Percentiles rank a stretch among this genome's conserved stretches.
These are phyloP conservation scores for Aureobasidium pullulans DNA, from an alignment of 2,329 filamentous ascomycete genomes.

Conservation along the genomic window DNA sequence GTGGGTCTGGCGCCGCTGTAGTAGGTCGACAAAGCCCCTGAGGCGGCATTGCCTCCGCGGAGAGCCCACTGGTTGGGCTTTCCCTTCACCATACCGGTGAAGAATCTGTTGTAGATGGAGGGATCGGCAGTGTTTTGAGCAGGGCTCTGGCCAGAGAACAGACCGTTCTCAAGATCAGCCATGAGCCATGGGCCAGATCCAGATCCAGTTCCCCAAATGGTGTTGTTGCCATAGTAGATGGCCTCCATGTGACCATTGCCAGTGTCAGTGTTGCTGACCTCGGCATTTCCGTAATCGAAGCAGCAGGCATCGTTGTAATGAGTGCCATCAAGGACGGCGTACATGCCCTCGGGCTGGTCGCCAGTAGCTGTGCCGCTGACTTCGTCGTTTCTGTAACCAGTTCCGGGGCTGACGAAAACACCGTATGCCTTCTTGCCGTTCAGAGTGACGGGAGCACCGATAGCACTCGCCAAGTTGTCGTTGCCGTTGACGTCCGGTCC, in stretches of 20 bases:
- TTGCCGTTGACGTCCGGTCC: slow-evolving; percentile 51
- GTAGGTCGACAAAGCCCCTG: slow-evolving; percentile 50
- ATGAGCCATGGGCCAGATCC: slow-evolving; percentile 60
- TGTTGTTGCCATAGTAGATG: slow-evolving; percentile 55
- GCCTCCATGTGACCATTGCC: slow-evolving; percentile 63
- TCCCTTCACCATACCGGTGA: slow-evolving; percentile 53
- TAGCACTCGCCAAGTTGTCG: slow-evolving; percentile 54
- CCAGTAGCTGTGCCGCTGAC: slow-evolving; percentile 47
- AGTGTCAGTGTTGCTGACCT: slow-evolving; percentile 35
- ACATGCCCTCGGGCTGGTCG: slow-evolving; percentile 53
- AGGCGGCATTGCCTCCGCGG: slow-evolving; percentile 49
- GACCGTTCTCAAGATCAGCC: slow-evolving; percentile 60
- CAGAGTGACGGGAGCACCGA: slow-evolving; percentile 53
- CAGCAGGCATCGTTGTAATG: slow-evolving; percentile 53
- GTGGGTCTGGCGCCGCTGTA: slow-evolving; percentile 51
- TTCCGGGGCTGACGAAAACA: slow-evolving; percentile 54
- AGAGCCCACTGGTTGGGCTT: slow-evolving; percentile 49
- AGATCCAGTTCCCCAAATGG: slow-evolving; percentile 48
- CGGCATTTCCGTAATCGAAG: slow-evolving; percentile 39
- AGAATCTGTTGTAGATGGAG: slow-evolving; percentile 47
- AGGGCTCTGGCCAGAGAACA: slow-evolving; percentile 50
- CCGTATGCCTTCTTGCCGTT: slow-evolving; percentile 52
- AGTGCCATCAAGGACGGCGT: slow-evolving; percentile 52
- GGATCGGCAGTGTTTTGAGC: slow-evolving; percentile 46
- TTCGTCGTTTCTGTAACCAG: slow-evolving; percentile 55